Conservation (phyloP, 768 basidiomycete genomes). For the Leucosporidium yakuticum region DNA sequence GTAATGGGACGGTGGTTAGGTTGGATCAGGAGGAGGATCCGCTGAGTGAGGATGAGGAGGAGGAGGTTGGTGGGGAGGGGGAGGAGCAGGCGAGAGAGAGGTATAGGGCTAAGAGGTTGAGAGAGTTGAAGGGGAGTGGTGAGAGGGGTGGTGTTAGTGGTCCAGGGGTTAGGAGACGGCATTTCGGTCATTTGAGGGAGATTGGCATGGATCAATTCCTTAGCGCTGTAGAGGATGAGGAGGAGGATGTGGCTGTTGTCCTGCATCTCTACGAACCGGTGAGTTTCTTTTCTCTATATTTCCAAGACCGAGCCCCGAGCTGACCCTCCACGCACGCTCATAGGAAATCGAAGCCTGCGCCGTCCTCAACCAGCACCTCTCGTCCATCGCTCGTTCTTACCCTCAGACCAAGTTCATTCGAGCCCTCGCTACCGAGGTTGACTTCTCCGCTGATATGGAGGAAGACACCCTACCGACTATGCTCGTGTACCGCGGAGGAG, state of each 20-base stretch:
- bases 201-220: slow-evolving; percentile 34
- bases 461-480: slow-evolving; percentile 38
- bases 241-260: slow-evolving; percentile 26
- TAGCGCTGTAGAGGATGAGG: slow-evolving; percentile 37
- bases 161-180: background rate
- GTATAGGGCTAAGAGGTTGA: slow-evolving; percentile 24
- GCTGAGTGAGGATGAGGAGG: background rate
- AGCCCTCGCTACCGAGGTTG: slow-evolving; percentile 31
- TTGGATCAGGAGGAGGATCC: too few relatives aligned
- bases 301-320: too few relatives aligned
- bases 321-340: background rate
- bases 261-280: slow-evolving; percentile 38
- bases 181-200: slow-evolving; percentile 39
- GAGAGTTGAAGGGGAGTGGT: slow-evolving; percentile 29
- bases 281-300: slow-evolving; percentile 1
- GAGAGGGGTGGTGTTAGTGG: slow-evolving; percentile 16
- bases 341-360: slow-evolving; percentile 33
- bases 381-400: slow-evolving; percentile 31
- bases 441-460: slow-evolving; percentile 36
- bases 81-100: slow-evolving; percentile 19
- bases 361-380: slow-evolving; percentile 36
- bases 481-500: slow-evolving; percentile 37
- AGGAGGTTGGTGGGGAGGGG: background rate
- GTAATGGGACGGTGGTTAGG: too few relatives aligned
- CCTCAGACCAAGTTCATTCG: slow-evolving; percentile 39